Base-by-base conservation (phyloP, 2,329 filamentous ascomycete species). In the Paracorniculantispora psalliotae region DNA sequence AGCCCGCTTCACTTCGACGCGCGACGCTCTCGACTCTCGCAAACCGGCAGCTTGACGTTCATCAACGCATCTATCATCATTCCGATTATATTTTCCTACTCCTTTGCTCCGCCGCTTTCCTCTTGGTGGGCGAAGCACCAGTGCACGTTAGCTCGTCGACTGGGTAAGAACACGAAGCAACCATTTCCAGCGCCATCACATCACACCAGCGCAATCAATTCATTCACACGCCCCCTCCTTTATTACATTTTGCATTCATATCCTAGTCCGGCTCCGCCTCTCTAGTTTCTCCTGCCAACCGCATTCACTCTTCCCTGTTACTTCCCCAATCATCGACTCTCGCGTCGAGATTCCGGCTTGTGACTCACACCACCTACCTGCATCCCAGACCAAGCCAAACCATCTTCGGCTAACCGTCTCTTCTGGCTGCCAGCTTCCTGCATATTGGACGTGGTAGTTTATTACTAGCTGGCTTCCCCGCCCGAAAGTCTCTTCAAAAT, bases 401-500 rank as follows among this genome's bases (percentile, higher is more conserved):
- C 58, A 53, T 50, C 57, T 54, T 48, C 30, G 50, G 57, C 57
- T 59, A 59, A 59, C 52, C 26, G 13, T 35, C 33, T 48, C 56
- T 30, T 54, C 19, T 49, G 47, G 54, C 60, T 19, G 30, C 44
- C 35, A 56, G 67, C 63, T 67, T 69, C 67, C 63, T 69, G 68
- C 70, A 72, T 68, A 68, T 65, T 63, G 65, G 66, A 67, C 64
- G 64, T 63, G 62, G 66, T 67, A 17, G 33, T 57, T 49, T 49
- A 57, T 49, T 57, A 66, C 57, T 47, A 28, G 61, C 65, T 62
- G 60, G 55, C 57, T 61, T 66, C 66, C 66, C 68, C 66, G 68
- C 67, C 67, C 62, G 60, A 35, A 65, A 62, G 69, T 71, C 68
- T 62, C 70, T 65, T 68, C 68, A 74, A 69, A 72, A 81, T 80